Evolutionary conservation across 2,329 filamentous ascomycete genomes (phyloP).

Genomic region (Aspergillus hiratsukae): DNA sequence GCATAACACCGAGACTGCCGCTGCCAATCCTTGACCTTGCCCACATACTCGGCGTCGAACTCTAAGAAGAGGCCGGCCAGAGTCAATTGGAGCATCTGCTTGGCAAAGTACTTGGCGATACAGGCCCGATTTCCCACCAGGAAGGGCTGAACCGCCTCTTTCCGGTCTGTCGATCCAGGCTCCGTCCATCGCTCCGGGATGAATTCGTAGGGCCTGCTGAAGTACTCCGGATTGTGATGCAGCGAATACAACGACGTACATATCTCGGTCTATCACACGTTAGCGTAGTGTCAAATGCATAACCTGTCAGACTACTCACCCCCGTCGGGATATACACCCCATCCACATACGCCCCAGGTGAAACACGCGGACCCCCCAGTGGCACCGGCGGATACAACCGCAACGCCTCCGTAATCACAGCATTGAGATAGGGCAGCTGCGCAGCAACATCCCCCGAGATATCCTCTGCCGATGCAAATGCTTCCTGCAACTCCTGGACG

Average conservation of each 20-base stretch:
- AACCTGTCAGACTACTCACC: conserved; percentile 8
- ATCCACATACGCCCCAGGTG: conserved; percentile 21
- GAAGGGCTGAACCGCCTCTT: conserved; percentile 22
- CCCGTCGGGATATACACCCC: conserved; percentile 20
- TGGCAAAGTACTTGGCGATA: conserved; percentile 24
- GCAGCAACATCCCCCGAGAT: conserved; percentile 14
- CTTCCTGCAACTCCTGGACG: conserved; percentile 13
- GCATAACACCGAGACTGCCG: conserved; percentile 22
- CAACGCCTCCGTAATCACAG: conserved; percentile 28
- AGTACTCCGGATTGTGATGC: conserved; percentile 30
- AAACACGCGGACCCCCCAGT: conserved; percentile 23
- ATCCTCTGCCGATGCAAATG: conserved; percentile 15
- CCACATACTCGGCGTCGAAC: conserved; percentile 21
- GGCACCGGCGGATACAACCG: conserved; percentile 29
- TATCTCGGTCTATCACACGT: conserved; percentile 16
- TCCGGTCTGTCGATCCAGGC: conserved; percentile 16
- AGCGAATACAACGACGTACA: conserved; percentile 27
- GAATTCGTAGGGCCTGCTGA: conserved; percentile 23
- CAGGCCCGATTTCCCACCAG: conserved; percentile 22
- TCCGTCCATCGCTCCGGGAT: conserved; percentile 33
- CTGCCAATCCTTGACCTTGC: conserved; percentile 20
- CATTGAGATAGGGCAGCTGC: conserved; percentile 25
- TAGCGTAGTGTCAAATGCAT: too few relatives aligned
- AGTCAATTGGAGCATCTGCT: conserved; percentile 23
- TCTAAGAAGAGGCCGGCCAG: conserved; percentile 21